Conservation (phyloP, 768 basidiomycete genomes). For the Hygrophorus russula region DNA sequence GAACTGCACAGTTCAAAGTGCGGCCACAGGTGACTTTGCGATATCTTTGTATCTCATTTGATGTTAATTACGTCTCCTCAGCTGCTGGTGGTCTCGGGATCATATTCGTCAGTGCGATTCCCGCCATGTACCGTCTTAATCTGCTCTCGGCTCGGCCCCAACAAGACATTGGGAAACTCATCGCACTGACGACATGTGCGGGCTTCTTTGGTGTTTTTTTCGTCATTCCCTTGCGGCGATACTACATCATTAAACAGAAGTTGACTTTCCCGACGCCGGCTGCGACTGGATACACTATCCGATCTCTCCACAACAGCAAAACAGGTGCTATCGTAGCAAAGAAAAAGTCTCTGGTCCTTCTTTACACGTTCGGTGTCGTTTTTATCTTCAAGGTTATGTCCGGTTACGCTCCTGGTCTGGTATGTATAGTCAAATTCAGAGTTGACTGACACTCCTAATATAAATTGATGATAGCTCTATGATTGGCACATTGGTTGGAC, state of each 20-base stretch:
- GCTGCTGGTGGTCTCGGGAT: conserved; percentile 50
- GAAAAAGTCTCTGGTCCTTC: conserved; percentile 43
- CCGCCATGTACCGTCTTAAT: conserved; percentile 46
- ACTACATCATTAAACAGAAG: conserved; percentile 54
- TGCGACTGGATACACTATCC: conserved; percentile 32
- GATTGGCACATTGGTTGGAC: conserved; percentile 62
- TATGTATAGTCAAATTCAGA: conserved; percentile 15
- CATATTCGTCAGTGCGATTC: conserved; percentile 47
- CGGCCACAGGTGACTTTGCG: conserved; percentile 31
- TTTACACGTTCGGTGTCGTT: conserved; percentile 32
- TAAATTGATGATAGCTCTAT: conserved; percentile 26
- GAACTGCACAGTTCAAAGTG: conserved; percentile 52
- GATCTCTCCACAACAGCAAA: conserved; percentile 30
- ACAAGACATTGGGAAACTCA: conserved; percentile 43
- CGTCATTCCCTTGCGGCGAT: conserved; percentile 49
- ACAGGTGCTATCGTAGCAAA: conserved; percentile 38
- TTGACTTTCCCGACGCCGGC: conserved; percentile 55
- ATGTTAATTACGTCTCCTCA: conserved; percentile 8
- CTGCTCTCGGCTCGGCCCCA: conserved; percentile 34
- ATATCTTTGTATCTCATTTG: conserved; percentile 5
- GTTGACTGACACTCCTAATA: neutral
- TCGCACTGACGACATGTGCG: conserved; percentile 41
- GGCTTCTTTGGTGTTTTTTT: conserved; percentile 59
- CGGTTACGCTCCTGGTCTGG: conserved; percentile 49
- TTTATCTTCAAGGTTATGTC: conserved; percentile 44